phyloP scores from a whole-genome alignment of 495 filamentous ascomycete genomes.

The Penicillium ucsense region DNA sequence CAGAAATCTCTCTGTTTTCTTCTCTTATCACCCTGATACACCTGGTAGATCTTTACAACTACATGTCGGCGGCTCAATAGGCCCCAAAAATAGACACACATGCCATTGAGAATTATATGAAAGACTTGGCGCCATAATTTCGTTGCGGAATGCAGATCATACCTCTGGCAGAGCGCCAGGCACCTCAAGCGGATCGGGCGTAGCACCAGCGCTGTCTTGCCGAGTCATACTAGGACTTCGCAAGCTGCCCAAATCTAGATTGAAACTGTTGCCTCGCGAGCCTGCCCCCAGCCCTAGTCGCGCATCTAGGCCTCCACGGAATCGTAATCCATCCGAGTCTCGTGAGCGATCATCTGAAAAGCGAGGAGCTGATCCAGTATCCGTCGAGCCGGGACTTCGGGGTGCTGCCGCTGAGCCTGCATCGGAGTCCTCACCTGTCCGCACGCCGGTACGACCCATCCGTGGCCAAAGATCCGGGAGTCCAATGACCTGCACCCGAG shows the following conservation, averaged over 20 bases:
- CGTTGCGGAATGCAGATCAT: background rate
- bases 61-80: background rate
- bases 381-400: constrained; percentile 23
- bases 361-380: constrained; percentile 15
- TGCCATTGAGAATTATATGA: background rate
- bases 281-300: constrained; percentile 25
- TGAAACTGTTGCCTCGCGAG: constrained; percentile 31
- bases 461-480: constrained; percentile 91
- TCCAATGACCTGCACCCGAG: constrained; percentile 88
- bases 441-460: constrained; percentile 44
- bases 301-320: constrained; percentile 22
- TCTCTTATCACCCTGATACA: background rate
- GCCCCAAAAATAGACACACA: no score
- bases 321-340: constrained; percentile 28
- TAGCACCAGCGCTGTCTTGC: constrained; percentile 21
- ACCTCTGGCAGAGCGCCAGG: constrained; percentile 23
- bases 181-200: constrained; percentile 27
- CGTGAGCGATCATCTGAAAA: constrained; percentile 13
- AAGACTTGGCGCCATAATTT: no score
- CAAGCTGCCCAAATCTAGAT: constrained; percentile 27
- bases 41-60: background rate
- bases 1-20: background rate
- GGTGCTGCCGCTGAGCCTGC: constrained; percentile 31
- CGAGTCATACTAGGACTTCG: constrained; percentile 28
- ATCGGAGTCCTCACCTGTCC: constrained; percentile 36